Base-by-base conservation (phyloP, 2,329 filamentous ascomycete species). In the Fusarium foetens region DNA sequence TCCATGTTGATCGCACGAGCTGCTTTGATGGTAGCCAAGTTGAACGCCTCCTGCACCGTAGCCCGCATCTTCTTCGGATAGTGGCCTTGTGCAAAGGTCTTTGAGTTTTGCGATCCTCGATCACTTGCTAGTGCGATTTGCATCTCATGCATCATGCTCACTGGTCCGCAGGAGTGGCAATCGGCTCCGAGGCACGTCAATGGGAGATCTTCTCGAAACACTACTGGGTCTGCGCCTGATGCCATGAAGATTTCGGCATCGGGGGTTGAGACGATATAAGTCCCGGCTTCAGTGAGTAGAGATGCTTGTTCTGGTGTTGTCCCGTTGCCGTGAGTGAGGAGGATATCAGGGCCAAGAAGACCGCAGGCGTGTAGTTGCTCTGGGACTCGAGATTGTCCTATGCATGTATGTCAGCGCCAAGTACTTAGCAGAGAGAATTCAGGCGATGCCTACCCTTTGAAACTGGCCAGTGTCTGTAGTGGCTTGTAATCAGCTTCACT, bases 101-200 rank as follows among this genome's bases (percentile, higher is more conserved):
- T 27, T 0, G 4, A 17, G 21, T 60, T 66, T 4, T 66, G 52
- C 6, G 2, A 8, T 12, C 8, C 52, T 29, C 63, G 43, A 11
- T 66, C 39, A 21, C 52, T 59, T 1, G 63, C 63, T 4, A 66
- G 3, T 1, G 63, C 63, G 0, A 66, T 66, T 1, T 66, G 45
- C 52, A 66, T 66, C 7, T 66, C 52, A 5, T 66, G 62, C 45
- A 66, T 66, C 52, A 66, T 60, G 9, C 48, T 66, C 8, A 36
- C 52, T 14, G 62, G 63, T 4, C 63, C 63, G 4, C 63, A 66
- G 0, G 62, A 66, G 21, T 66, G 63, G 1, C 63, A 66, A 8
- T 66, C 63, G 1, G 62, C 63, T 6, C 63, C 63, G 0, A 66
- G 52, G 8, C 62, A 66, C 4, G 23, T 60, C 27, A 66, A 25